Base-by-base conservation (phyloP, 352 stramenopile genomes). In the Peronosclerospora sorghi region DNA sequence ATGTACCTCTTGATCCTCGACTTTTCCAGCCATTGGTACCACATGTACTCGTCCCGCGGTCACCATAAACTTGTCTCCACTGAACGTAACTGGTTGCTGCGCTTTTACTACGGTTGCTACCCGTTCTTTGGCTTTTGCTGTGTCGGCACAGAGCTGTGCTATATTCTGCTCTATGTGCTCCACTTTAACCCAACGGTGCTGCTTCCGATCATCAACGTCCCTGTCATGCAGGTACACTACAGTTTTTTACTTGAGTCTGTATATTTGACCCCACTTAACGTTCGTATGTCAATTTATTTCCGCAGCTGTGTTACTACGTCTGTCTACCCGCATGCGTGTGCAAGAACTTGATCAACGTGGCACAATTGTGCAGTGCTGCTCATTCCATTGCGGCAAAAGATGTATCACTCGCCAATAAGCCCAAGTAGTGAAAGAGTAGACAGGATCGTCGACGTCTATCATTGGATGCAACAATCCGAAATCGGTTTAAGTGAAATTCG, bases 1-100 rank as follows among this genome's bases (percentile, higher is more conserved):
- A 54, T 93, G 27, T 84, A 86, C 43, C 59, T 98, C 27, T 80
- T 97, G 30, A 81, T 97, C 41, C 68, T 98, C 40, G 95, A 99
- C 71, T 97, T 98, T 32, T 86, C 85, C 28, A 97, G 87, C 56
- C 95, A 98, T 68, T 99, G 94, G 95, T 96, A 91, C 64, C 95
- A 98, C 83, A 98, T 98, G 82, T 97, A 97, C 65, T 93, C 83
- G 49, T 95, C 72, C 9, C 73, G 79, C 32, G 73, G 86, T 39
- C 95, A 98, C 79, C 95, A 98, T 71, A 99, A 99, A 76, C 73
- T 74, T 7, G 83, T 94, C 13, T 69, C 88, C 12, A 76, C 73
- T 0, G 80, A 94, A 51, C 73, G 91, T 56, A 97, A 98, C 67
- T 81, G 96, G 43, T 63, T 99, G 30, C 75, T 98, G 44, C 76